Evolutionary conservation across 305 asterid species (phyloP), one percentile per base, ranked within the genome.

Genomic region (Petunia hybrid): DNA sequence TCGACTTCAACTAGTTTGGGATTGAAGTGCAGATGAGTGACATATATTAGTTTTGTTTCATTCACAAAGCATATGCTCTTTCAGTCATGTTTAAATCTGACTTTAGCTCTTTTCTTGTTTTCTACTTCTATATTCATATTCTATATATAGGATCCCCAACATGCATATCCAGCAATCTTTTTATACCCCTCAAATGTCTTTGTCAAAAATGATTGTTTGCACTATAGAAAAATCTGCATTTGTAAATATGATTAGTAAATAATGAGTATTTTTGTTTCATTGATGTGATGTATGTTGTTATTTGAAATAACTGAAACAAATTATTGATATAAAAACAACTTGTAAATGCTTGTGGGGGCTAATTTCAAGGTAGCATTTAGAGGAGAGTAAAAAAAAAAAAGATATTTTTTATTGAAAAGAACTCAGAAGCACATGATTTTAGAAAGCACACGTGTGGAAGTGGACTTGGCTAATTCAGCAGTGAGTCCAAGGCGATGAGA

Each of bases 11-110:
- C 8, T 70, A 46, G 41, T 46, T 70, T 5, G 60, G 5, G 8
- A 70, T 46, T 69, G 76, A 43, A 16, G 9, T 16, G 4, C 43
- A 16, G 10, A 4, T 43, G n/a, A 16, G 16, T 38, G 51, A 22
- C 3, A 3, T 3, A 2, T 4, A 22, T 45, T 31, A 45, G 42
- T 70, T 5, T 48, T 48, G 13, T 48, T 71, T 71, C 2, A 6
- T 48, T 48, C 35, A 12, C 43, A 71, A 71, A 48, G 31, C 35
- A 10, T 48, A 71, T 71, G 61, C 77, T 71, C 2, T 48, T 71
- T 48, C 61, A 10, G 42, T 71, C 77, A 35, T 48, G 42, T 71
- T 60, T 10, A 46, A 71, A 48, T 71, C 77, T 46, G 5, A 71
- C 41, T 31, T 46, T 12, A 71, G 4, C 3, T 71, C 13, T 70